Percentiles rank a stretch among this genome's conserved stretches.
Evolutionary conservation across 1,284 basidiomycete genomes (phyloP).

Genomic region (Ceratobasidium sp.): DNA sequence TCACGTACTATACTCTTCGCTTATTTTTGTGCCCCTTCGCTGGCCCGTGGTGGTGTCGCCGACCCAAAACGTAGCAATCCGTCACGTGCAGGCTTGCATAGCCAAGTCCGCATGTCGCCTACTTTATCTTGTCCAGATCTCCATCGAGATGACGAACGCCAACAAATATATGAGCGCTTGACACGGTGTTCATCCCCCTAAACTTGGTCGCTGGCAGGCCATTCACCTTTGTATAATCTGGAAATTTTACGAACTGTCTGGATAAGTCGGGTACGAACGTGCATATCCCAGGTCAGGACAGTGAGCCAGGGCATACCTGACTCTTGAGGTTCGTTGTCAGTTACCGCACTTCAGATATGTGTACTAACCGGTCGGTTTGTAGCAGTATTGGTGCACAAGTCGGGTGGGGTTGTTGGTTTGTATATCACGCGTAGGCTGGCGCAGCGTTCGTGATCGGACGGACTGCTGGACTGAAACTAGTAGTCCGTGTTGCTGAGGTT

Average conservation of each 20-base stretch:
- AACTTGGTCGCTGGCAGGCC: constrained; percentile 97
- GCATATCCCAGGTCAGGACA: constrained; percentile 88
- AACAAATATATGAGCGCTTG: constrained; percentile 99
- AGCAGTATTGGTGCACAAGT: constrained; percentile 85
- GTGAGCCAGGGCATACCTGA: constrained; percentile 59
- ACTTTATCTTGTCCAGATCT: constrained; percentile 98
- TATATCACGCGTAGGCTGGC: constrained; percentile 87
- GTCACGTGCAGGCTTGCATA: too few relatives aligned
- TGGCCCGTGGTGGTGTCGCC: too few relatives aligned
- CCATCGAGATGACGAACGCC: constrained; percentile 99
- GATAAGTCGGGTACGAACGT: constrained; percentile 90
- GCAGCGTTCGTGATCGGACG: constrained; percentile 58
- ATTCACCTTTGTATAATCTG: constrained; percentile 91
- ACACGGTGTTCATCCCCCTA: constrained; percentile 98
- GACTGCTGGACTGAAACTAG: too few relatives aligned
- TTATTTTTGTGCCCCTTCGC: too few relatives aligned
- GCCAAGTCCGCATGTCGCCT: too few relatives aligned
- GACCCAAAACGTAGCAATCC: too few relatives aligned
- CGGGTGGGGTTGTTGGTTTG: constrained; percentile 82
- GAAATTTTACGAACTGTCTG: neutral
- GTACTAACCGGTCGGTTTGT: constrained; percentile 24
- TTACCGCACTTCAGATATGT: neutral
- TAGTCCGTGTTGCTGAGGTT: too few relatives aligned
- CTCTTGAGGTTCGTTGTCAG: constrained; percentile 49
- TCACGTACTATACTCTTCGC: too few relatives aligned